Percentiles rank a stretch among this genome's conserved stretches.
These are phyloP conservation scores for Fraxinus sp. DNA, from an alignment of 305 asterid genomes.

Conservation along the genomic window DNA sequence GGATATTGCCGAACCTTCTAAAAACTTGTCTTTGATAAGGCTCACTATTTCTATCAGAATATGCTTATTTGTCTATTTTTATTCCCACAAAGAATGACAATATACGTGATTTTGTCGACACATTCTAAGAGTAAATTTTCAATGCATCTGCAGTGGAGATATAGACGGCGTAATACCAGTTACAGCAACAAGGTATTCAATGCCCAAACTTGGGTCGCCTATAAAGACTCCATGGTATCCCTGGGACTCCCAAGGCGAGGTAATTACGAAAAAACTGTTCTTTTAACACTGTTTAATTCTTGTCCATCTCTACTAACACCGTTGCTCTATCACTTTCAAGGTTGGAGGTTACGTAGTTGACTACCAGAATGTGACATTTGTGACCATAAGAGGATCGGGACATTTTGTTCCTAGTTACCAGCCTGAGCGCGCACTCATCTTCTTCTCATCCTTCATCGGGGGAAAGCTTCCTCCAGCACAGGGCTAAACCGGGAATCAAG, in stretches of 20 bases:
- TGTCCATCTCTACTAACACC: neutral
- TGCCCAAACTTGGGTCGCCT: neutral
- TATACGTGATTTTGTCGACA: neutral
- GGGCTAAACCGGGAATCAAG: neutral
- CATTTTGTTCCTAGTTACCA: conserved; percentile 74
- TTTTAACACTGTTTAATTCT: neutral
- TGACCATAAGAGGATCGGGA: conserved; percentile 54
- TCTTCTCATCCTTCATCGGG: conserved; percentile 45
- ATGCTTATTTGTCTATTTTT: neutral
- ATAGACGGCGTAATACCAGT: neutral
- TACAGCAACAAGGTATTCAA: neutral
- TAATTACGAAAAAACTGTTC: no score
- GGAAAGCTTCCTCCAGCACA: conserved; percentile 47
- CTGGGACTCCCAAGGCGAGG: neutral
- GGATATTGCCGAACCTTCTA: neutral
- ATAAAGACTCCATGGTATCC: neutral
- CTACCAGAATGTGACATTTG: conserved; percentile 58
- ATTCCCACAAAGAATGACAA: neutral
- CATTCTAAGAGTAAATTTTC: neutral
- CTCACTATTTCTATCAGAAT: neutral
- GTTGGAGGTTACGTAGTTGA: conserved; percentile 67
- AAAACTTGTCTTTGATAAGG: neutral
- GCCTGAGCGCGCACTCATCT: conserved; percentile 46
- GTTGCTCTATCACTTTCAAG: conserved; percentile 19
- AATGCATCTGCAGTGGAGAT: neutral